Conservation (phyloP, 768 basidiomycete species). For the Calocybe gangraenosa region DNA sequence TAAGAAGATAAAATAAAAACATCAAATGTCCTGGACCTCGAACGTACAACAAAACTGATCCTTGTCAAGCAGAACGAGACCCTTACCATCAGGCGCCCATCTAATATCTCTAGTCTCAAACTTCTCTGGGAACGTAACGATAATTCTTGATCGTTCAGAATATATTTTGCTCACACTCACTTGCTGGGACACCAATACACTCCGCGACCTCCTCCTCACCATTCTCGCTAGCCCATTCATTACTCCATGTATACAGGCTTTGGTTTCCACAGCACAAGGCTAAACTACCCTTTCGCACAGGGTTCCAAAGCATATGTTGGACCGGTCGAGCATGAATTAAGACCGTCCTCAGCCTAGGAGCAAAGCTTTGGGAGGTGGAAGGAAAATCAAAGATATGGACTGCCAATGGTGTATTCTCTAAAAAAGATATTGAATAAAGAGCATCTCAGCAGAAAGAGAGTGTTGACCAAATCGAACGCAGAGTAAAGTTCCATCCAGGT, state of each 20-base stretch:
- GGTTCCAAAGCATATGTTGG: slow-evolving; percentile 75
- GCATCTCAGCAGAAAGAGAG: background rate
- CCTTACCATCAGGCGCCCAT: slow-evolving; percentile 89
- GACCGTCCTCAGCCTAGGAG: slow-evolving; percentile 61
- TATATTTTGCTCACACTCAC: slow-evolving; percentile 39
- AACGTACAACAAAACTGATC: slow-evolving; percentile 85
- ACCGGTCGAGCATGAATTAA: slow-evolving; percentile 64
- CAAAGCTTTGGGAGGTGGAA: slow-evolving; percentile 48
- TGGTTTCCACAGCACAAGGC: slow-evolving; percentile 63
- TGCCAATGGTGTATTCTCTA: slow-evolving; percentile 60
- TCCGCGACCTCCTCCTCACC: slow-evolving; percentile 80
- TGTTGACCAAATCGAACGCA: slow-evolving; percentile 68
- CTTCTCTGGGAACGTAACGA: slow-evolving; percentile 38
- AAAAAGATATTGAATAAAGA: slow-evolving; percentile 2
- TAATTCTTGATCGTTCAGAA: background rate
- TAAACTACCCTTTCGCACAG: slow-evolving; percentile 70
- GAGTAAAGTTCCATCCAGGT: slow-evolving; percentile 68
- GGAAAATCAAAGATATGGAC: slow-evolving; percentile 76
- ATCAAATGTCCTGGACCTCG: slow-evolving; percentile 57
- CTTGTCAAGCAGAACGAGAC: slow-evolving; percentile 69
- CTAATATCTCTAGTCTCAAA: slow-evolving; percentile 67
- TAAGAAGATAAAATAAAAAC: too few species aligned
- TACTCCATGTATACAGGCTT: slow-evolving; percentile 77
- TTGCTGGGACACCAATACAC: slow-evolving; percentile 85
- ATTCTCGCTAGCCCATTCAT: slow-evolving; percentile 67